A percentile compares a stretch with the other conserved stretches of the same genome.
Conservation (phyloP, 441 rosid genomes). For the Erodium texanum region DNA sequence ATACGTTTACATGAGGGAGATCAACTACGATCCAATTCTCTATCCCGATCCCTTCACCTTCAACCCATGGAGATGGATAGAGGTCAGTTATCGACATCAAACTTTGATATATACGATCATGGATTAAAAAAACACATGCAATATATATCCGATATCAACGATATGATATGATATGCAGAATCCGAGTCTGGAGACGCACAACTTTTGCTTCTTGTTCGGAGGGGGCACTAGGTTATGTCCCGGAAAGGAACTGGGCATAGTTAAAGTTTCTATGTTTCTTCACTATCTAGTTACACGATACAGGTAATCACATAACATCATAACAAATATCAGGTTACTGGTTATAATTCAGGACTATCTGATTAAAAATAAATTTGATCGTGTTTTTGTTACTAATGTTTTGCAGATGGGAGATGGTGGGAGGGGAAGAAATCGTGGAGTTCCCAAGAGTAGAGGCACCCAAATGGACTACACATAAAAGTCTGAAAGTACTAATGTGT, state of each 20-base stretch:
- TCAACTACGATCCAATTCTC: slow-evolving; percentile 27
- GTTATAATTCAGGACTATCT: no score
- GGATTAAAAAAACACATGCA: background rate
- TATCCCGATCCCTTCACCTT: slow-evolving; percentile 32
- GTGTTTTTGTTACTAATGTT: background rate
- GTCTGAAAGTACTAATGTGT: slow-evolving; percentile 20
- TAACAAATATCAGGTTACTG: background rate
- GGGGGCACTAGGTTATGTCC: slow-evolving; percentile 34
- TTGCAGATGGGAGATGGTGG: slow-evolving; percentile 39
- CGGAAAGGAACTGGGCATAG: slow-evolving; percentile 36
- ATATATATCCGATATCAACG: no score
- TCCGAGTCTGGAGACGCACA: slow-evolving; percentile 23
- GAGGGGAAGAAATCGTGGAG: slow-evolving; percentile 25
- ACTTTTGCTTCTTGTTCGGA: slow-evolving; percentile 32
- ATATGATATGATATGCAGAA: slow-evolving; percentile 22
- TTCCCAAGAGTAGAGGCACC: slow-evolving; percentile 45
- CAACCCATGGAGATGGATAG: slow-evolving; percentile 48
- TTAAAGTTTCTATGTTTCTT: slow-evolving; percentile 27
- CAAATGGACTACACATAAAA: slow-evolving; percentile 29
- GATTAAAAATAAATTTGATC: no score
- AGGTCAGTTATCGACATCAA: background rate
- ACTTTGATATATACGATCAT: no score
- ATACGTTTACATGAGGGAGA: slow-evolving; percentile 37
- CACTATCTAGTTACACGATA: slow-evolving; percentile 35
- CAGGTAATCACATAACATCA: slow-evolving; percentile 18